Evolutionary conservation across 2,329 filamentous ascomycete species (phyloP).

Genomic region (Beauveria australis): DNA sequence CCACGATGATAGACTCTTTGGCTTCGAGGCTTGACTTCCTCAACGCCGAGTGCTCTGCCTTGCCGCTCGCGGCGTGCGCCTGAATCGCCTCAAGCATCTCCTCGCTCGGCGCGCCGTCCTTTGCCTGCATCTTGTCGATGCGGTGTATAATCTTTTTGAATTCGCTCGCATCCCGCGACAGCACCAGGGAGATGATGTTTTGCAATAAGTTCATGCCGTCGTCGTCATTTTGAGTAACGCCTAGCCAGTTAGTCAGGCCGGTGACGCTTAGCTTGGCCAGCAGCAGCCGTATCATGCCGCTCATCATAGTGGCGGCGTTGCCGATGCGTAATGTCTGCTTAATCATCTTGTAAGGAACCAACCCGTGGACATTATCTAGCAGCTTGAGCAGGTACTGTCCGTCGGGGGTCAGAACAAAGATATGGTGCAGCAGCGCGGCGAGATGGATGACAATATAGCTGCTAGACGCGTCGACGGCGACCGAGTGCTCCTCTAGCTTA

Average conservation of each 20-base stretch:
- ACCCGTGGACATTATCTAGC: constrained; percentile 58
- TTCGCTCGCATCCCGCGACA: constrained; percentile 65
- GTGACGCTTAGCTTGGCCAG: constrained; percentile 71
- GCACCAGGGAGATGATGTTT: constrained; percentile 63
- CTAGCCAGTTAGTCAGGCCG: constrained; percentile 71
- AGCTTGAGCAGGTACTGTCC: constrained; percentile 67
- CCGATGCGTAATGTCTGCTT: constrained; percentile 67
- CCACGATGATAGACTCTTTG: constrained; percentile 53
- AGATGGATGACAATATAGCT: constrained; percentile 63
- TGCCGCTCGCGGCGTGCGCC: constrained; percentile 43
- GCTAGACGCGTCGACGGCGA: constrained; percentile 53
- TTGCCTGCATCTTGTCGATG: constrained; percentile 46
- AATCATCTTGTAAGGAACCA: constrained; percentile 64
- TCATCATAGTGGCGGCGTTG: constrained; percentile 77
- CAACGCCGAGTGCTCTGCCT: constrained; percentile 49
- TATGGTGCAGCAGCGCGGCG: constrained; percentile 65
- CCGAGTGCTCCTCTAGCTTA: constrained; percentile 55
- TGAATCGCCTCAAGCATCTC: constrained; percentile 54
- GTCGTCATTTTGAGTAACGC: constrained; percentile 60
- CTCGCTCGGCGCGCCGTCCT: constrained; percentile 44
- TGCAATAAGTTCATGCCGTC: constrained; percentile 78
- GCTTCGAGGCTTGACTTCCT: constrained; percentile 45
- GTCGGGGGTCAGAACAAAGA: constrained; percentile 65
- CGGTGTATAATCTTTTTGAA: constrained; percentile 57
- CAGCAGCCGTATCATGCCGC: constrained; percentile 61